Conservation (phyloP, 768 basidiomycete species). For the Pholiota molesta region DNA sequence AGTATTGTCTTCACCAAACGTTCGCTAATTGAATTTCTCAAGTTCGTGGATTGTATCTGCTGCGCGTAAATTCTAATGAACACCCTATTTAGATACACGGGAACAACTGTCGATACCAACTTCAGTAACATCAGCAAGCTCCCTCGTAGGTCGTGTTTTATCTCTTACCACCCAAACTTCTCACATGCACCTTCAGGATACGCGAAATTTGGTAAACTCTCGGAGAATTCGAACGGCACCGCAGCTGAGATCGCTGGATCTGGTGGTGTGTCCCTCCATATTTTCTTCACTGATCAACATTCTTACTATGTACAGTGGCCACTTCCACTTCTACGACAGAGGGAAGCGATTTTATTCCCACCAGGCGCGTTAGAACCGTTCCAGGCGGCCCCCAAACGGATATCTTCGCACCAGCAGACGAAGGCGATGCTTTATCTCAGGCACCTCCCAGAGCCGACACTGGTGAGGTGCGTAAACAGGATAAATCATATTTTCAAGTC, state of each 20-base stretch:
- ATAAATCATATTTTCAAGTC: not conserved
- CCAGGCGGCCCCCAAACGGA: slow-evolving; percentile 56
- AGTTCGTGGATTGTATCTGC: slow-evolving; percentile 43
- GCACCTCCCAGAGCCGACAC: slow-evolving; percentile 47
- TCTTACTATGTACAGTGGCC: not conserved
- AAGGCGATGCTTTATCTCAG: slow-evolving; percentile 60
- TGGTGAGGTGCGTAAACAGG: slow-evolving; percentile 10
- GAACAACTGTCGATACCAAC: slow-evolving; percentile 77
- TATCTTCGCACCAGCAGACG: slow-evolving; percentile 50
- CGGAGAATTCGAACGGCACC: slow-evolving; percentile 23
- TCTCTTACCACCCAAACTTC: not conserved
- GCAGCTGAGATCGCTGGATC: slow-evolving; percentile 10
- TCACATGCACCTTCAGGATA: slow-evolving; percentile 50
- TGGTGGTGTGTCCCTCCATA: not conserved
- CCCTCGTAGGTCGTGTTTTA: slow-evolving; percentile 53
- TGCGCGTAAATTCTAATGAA: slow-evolving; percentile 9
- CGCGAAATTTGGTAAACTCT: slow-evolving; percentile 68
- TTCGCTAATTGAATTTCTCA: slow-evolving; percentile 74
- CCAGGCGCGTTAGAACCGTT: slow-evolving; percentile 57
- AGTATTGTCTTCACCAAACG: slow-evolving; percentile 82
- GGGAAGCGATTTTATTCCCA: slow-evolving; percentile 48
- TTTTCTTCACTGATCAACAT: not conserved
- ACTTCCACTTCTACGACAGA: not conserved
- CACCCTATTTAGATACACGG: slow-evolving; percentile 56
- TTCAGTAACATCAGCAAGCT: slow-evolving; percentile 75